A percentile compares a stretch with the other conserved stretches of the same genome.
phyloP scores from a whole-genome alignment of 2,329 filamentous ascomycete genomes.

The Chalara sp. region DNA sequence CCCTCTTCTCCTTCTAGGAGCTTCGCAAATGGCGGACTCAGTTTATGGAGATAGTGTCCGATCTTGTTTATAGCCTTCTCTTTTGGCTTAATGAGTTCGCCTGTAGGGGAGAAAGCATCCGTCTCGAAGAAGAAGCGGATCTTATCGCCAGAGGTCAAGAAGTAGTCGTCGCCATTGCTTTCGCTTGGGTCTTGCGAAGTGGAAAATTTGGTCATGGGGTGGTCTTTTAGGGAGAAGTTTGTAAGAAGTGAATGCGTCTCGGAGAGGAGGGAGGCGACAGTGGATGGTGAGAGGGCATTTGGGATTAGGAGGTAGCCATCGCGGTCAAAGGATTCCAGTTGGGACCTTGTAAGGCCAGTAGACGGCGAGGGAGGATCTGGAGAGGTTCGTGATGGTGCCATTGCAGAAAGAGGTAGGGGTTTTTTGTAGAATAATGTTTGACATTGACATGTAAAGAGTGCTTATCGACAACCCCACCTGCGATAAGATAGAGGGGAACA shows the following conservation, averaged over 20 bases:
- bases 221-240: constrained; percentile 69
- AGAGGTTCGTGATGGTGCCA: constrained; percentile 2
- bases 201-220: constrained; percentile 91
- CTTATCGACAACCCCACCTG: too few species aligned
- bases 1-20: constrained; percentile 39
- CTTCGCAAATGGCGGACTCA: constrained; percentile 59
- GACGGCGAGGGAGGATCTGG: constrained; percentile 1
- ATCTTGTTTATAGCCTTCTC: constrained; percentile 84
- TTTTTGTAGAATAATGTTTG: too few species aligned
- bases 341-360: constrained; percentile 54
- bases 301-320: constrained; percentile 91
- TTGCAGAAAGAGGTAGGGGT: background rate
- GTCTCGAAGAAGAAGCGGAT: constrained; percentile 90
- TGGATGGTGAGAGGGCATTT: constrained; percentile 60
- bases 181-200: constrained; percentile 62
- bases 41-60: constrained; percentile 67
- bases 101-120: constrained; percentile 68
- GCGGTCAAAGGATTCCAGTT: constrained; percentile 64
- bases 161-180: constrained; percentile 93
- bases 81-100: constrained; percentile 70
- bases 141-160: constrained; percentile 83
- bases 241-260: constrained; percentile 72
- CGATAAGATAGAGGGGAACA: too few species aligned
- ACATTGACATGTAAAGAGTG: too few species aligned
- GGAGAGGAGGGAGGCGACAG: constrained; percentile 60